Base-by-base conservation (phyloP, 352 stramenopile species). In the Pythium vanterpoolii region DNA sequence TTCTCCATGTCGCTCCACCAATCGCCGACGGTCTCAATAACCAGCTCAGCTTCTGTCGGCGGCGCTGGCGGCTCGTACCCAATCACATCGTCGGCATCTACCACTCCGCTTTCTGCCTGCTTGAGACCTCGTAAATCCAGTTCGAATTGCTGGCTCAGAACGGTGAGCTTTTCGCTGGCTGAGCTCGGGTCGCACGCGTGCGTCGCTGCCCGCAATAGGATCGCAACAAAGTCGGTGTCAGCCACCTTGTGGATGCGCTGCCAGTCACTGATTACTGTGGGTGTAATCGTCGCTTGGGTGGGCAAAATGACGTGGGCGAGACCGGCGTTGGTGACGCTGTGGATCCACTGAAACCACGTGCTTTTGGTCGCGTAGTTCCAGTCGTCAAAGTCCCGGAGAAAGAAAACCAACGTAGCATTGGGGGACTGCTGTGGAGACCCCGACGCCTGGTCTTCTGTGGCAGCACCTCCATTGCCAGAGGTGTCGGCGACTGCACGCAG, bases 1-100 rank as follows among this genome's bases (percentile, higher is more conserved):
- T 34, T 38, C 5, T 68, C 59, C 10, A 90, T 62, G 54, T 93
- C 83, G 23, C 66, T 74, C 80, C 80, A 93, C 83, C 83, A 93
- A 44, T 93, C 88, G 0, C 80, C 79, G 4, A 72, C 65, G 16
- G 57, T 50, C 16, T 74, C 66, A 2, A 78, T 27, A 34, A 92
- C 81, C 14, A 73, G 21, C 1, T 66, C 38, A 4, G 58, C 43
- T 46, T 88, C 77, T 0, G 26, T 66, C 40, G n/a, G 48, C 9
- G 50, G 54, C 26, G 23, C 3, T 10, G n/a, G 7, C 14, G 18
- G 5, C n/a, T 44, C 40, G 23, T 53, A 58, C 9, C 44, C 48
- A 5, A 40, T 38, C 21, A 65, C 48, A 39, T 49, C 43, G 9
- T 40, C 50, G 26, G 51, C 19, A 62, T 66, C 16, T 13, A 42